Base-by-base conservation (phyloP, 106 monocot genomes). In the Platanthera zijinensis region DNA sequence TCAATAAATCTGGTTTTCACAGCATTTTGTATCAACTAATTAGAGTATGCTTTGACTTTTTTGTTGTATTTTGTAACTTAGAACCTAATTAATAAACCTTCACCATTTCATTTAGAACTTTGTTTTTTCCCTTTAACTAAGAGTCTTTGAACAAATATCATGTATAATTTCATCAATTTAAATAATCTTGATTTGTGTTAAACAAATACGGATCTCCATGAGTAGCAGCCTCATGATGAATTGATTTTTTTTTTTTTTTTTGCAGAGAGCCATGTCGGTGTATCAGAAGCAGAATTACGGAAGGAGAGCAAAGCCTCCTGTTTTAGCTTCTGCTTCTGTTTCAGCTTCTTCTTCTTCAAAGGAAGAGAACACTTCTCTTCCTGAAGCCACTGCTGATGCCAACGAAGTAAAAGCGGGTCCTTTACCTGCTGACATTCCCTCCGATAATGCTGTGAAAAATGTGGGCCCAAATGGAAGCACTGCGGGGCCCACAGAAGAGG, bases 261-360 rank as follows among this genome's bases (percentile, higher is more conserved):
- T 72, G 72, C 72, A 72, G 72, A 72, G 72, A 51, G 72, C 72
- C 50, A 72, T 51, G 49, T 50, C 51, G 21, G 10, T 72, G 1
- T 72, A 72, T 22, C 10, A 22, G 51, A 50, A 72, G 72, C 51
- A 72, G 21, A 17, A 19, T n/a, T 15, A 21, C 51, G 51, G 72
- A 72, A 51, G 51, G 51, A 51, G 15, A 72, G 50, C 15, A 5
- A 72, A 72, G 72, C 1, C 22, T 51, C 10, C 72, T 21, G 47
- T n/a, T 70, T 70, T 48, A 46, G 12, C 48, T 18, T 9, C 53
- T 6, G 53, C 22, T 51, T 22, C 72, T 21, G 47, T n/a, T 70
- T 70, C 17, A 46, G 12, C 48, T 18, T 39, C 39, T 39, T 25
- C 32, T 32, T 66, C 11, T 30, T 66, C 66, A 66, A 66, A 70